phyloP scores from a whole-genome alignment of 2,329 filamentous ascomycete genomes.

The Pyricularia sp. region DNA sequence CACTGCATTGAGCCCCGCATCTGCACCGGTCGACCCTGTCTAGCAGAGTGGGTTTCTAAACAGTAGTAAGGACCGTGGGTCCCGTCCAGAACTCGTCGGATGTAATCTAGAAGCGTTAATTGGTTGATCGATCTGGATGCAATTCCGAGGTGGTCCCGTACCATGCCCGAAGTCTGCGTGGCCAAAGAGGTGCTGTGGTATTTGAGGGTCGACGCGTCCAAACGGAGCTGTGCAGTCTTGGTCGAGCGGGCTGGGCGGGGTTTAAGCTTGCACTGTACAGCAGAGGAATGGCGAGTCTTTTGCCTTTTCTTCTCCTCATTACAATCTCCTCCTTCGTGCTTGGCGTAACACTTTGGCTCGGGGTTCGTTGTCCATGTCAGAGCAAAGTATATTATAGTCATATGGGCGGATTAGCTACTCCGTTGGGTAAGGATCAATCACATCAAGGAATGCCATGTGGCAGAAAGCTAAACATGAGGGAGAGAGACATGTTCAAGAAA shows the following conservation, averaged over 20 bases:
- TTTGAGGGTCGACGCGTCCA: neutral
- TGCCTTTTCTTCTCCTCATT: neutral
- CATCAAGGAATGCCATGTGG: neutral
- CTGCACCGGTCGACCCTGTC: constrained; percentile 1
- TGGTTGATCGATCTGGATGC: neutral
- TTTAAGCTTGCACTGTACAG: neutral
- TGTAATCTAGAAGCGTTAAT: neutral
- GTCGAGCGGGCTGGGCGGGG: neutral
- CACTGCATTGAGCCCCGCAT: neutral
- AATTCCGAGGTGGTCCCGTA: neutral
- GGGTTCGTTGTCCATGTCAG: neutral
- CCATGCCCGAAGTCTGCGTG: neutral
- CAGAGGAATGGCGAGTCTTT: neutral
- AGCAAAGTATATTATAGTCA: neutral
- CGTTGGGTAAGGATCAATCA: neutral
- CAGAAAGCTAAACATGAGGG: neutral
- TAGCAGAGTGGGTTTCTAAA: neutral
- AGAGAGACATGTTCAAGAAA: neutral
- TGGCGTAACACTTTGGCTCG: neutral
- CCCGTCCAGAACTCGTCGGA: neutral
- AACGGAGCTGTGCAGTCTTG: neutral
- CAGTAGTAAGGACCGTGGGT: constrained; percentile 1
- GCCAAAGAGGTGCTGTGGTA: neutral
- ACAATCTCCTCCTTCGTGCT: neutral
- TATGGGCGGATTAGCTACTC: too few species aligned